phyloP scores from a whole-genome alignment of 1,284 basidiomycete genomes.

The Caloboletus firmus region DNA sequence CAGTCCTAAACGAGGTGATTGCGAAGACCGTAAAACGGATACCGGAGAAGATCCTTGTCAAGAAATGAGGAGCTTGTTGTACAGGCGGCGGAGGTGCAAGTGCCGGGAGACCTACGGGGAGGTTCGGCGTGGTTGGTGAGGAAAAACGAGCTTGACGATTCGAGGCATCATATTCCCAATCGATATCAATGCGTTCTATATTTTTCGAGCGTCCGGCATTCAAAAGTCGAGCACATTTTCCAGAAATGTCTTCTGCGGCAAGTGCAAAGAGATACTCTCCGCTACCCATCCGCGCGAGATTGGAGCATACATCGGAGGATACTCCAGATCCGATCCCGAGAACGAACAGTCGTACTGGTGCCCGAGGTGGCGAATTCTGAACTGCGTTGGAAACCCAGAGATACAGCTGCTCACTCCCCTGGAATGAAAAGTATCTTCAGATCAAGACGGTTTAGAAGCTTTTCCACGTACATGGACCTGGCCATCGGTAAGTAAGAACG shows the following conservation, averaged over 20 bases:
- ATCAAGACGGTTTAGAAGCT: neutral
- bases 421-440: neutral
- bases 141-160: neutral
- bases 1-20: constrained; percentile 38
- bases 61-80: constrained; percentile 45
- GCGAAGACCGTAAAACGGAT: constrained; percentile 47
- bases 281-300: constrained; percentile 50
- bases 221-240: constrained; percentile 50
- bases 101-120: constrained; percentile 15
- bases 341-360: constrained; percentile 49
- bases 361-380: constrained; percentile 16
- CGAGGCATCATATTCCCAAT: constrained; percentile 41
- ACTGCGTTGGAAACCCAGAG: constrained; percentile 32
- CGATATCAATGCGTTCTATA: constrained; percentile 45
- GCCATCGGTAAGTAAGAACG: constrained; percentile 59
- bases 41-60: constrained; percentile 47
- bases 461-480: constrained; percentile 31
- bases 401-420: constrained; percentile 27
- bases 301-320: constrained; percentile 51
- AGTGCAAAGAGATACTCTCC: constrained; percentile 49
- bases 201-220: constrained; percentile 48
- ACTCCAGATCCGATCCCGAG: constrained; percentile 54
- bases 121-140: neutral
- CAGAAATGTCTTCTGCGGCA: constrained; percentile 44
- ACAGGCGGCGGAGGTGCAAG: constrained; percentile 37